phyloP scores from a whole-genome alignment of 176 grass and related monocot genomes.

The Oryza glumipatula region DNA sequence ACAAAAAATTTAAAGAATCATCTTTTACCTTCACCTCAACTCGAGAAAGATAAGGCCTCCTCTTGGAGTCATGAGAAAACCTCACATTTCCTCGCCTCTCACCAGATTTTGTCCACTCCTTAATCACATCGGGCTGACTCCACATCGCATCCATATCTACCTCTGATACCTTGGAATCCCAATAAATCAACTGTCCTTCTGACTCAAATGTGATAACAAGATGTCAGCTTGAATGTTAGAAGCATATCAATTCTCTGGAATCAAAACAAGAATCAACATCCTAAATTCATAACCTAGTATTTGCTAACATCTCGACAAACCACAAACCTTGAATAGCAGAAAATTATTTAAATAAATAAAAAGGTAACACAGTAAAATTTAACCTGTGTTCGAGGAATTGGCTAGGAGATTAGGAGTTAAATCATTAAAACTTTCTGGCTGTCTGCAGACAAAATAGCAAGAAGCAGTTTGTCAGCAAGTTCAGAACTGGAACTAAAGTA shows the following conservation, averaged over 20 bases:
- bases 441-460: conserved; percentile 47
- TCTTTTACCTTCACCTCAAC: conserved; percentile 88
- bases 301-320: neutral
- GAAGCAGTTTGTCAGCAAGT: conserved; percentile 31
- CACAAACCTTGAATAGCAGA: neutral
- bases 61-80: conserved; percentile 83
- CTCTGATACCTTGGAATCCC: conserved; percentile 82
- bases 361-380: conserved; percentile 31
- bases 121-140: conserved; percentile 76
- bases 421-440: conserved; percentile 48
- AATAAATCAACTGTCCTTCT: conserved; percentile 72
- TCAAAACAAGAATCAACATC: neutral
- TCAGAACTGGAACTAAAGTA: conserved; percentile 14
- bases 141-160: conserved; percentile 85
- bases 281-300: conserved; percentile 15
- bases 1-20: conserved; percentile 21
- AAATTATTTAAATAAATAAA: conserved; percentile 1
- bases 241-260: neutral
- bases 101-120: conserved; percentile 90
- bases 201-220: conserved; percentile 37
- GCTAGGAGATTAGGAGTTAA: conserved; percentile 28
- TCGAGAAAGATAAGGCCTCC: conserved; percentile 95
- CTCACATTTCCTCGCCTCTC: conserved; percentile 83
- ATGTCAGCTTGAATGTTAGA: conserved; percentile 21
- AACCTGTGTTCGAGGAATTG: conserved; percentile 60